phyloP scores from a whole-genome alignment of 2,329 filamentous ascomycete genomes.

The Pestalotiopsis sp. region DNA sequence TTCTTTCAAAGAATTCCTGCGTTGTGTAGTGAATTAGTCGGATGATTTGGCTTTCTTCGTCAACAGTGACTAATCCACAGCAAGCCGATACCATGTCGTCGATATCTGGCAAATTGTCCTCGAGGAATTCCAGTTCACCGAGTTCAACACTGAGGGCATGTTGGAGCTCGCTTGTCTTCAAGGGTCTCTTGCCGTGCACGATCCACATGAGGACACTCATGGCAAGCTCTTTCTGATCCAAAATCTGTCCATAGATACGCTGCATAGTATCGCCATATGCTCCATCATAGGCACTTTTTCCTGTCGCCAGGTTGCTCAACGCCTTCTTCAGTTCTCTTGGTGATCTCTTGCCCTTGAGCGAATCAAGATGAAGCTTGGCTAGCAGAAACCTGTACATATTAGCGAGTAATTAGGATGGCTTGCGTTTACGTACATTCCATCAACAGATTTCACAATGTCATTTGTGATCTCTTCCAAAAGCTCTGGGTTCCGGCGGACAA shows the following conservation, averaged over 20 bases:
- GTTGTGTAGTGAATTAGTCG: slow-evolving; percentile 47
- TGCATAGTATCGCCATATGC: slow-evolving; percentile 43
- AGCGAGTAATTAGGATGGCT: neutral
- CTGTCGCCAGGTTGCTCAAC: slow-evolving; percentile 33
- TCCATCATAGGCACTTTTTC: slow-evolving; percentile 32
- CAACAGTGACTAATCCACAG: slow-evolving; percentile 39
- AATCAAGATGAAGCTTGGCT: slow-evolving; percentile 37
- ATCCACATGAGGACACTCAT: slow-evolving; percentile 42
- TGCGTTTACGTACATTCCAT: slow-evolving; percentile 1
- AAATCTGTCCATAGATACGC: slow-evolving; percentile 39
- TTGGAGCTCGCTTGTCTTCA: slow-evolving; percentile 37
- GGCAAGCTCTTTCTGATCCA: slow-evolving; percentile 34
- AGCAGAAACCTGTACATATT: slow-evolving; percentile 36
- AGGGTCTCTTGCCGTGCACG: slow-evolving; percentile 32
- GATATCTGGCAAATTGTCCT: slow-evolving; percentile 29
- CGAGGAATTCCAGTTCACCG: slow-evolving; percentile 28
- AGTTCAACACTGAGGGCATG: slow-evolving; percentile 42
- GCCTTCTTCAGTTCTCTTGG: slow-evolving; percentile 31
- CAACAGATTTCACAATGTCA: slow-evolving; percentile 17
- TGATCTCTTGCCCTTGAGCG: slow-evolving; percentile 31
- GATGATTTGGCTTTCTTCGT: slow-evolving; percentile 37
- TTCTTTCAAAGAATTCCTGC: slow-evolving; percentile 41
- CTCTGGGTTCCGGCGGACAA: slow-evolving; percentile 16
- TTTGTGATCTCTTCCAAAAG: slow-evolving; percentile 23
- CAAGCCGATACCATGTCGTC: neutral